Base-by-base conservation (phyloP, 2,329 filamentous ascomycete species). In the Colletotrichum caudatum region DNA sequence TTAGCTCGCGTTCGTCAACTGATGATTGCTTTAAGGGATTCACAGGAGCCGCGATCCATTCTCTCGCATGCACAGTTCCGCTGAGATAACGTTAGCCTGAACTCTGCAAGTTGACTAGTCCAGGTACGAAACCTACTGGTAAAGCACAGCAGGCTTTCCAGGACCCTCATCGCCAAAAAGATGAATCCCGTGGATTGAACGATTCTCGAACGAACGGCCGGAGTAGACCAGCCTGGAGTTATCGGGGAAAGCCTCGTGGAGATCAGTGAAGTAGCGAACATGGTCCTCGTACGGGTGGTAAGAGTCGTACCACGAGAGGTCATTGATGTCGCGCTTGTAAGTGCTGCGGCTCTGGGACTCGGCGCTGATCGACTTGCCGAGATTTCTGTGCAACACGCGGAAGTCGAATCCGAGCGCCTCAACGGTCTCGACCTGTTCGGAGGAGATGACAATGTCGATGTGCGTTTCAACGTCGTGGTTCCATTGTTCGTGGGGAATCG, bases 121-220 rank as follows among this genome's bases (percentile, higher is more conserved):
- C 29, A 51, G 12, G 5, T 2, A 20, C 2, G n/a, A 18, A 14
- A 50, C 67, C 26, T 2, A 71, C 58, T 88, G 86, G 73, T 84
- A 84, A 20, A 87, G 79, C 53, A 87, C 78, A 41, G 83, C 86
- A 41, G 84, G 84, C 76, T 85, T 86, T 29, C 83, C 84, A 7
- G 79, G 80, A 1, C 81, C 81, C 6, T 75, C 77, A 5, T 78
- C 77, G 7, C 86, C 86, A 76, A 80, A 88, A 20, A 88, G 79
- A 71, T 87, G 86, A 50, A 88, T 75, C 0, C 90, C 92, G 20
- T 88, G 86, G 60, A 94, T 92, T 66, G 80, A 76, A 37, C 84
- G 78, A 12, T 84, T 84, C 74, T 86, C 77, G 51, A 81, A 81
- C 1, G 85, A 86, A 20, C 77, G 80, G 0, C 86, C 86, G 5